Evolutionary conservation across 108 stramenopile genomes (phyloP).

Genomic region (Fragilaria crotonensis): DNA sequence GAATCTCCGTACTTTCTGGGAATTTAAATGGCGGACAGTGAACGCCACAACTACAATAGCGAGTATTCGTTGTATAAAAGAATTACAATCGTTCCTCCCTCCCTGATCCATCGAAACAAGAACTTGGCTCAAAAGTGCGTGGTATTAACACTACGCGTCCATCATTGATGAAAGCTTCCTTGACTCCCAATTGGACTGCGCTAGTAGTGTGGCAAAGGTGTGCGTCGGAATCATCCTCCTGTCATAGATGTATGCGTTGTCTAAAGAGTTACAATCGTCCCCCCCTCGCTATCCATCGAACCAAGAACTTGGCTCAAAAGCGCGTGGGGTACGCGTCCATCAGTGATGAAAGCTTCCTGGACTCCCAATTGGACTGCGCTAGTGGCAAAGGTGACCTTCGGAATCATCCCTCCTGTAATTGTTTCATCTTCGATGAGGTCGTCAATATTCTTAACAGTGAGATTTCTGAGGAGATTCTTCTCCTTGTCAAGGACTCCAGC

Average conservation of each 20-base stretch:
- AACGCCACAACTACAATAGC: too few species aligned
- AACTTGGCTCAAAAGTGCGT: conserved; percentile 76
- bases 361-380: conserved; percentile 79
- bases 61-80: too few species aligned
- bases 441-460: conserved; percentile 66
- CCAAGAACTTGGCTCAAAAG: conserved; percentile 74
- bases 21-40: too few species aligned
- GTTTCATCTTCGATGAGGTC: conserved; percentile 84
- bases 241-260: too few species aligned
- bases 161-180: conserved; percentile 81
- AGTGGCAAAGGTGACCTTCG: conserved; percentile 80
- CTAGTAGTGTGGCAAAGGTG: conserved; percentile 71
- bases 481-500: conserved; percentile 93
- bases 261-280: conserved; percentile 30
- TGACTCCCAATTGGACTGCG: conserved; percentile 73
- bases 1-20: too few species aligned
- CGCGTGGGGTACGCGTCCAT: conserved; percentile 86
- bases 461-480: conserved; percentile 58
- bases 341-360: conserved; percentile 75
- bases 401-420: conserved; percentile 97
- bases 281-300: conserved; percentile 24
- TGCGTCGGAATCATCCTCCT: conserved; percentile 96
- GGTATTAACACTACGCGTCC: conserved; percentile 84
- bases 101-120: conserved; percentile 57
- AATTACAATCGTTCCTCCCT: conserved; percentile 41